These are phyloP conservation scores for Pyrenula massariospora DNA, from an alignment of 495 filamentous ascomycete genomes.

Conservation along the genomic window DNA sequence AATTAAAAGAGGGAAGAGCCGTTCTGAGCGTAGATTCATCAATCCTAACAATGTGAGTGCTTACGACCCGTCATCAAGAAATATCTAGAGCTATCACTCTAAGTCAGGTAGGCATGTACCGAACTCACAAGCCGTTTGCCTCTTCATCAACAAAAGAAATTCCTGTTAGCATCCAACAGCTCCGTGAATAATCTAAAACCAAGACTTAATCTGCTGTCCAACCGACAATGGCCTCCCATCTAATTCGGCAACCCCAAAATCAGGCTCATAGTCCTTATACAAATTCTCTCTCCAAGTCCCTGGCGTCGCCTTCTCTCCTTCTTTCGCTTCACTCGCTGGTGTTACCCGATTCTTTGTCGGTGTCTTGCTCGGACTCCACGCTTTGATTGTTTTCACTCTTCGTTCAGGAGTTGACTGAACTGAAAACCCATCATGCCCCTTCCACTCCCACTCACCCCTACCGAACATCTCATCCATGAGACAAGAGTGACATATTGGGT, in stretches of 20 bases:
- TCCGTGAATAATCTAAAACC: too few relatives aligned
- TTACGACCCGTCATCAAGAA: too few relatives aligned
- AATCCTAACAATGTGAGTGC: too few relatives aligned
- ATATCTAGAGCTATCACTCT: too few relatives aligned
- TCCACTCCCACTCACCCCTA: background rate
- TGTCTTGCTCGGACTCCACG: background rate
- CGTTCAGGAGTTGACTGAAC: too few relatives aligned
- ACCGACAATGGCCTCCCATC: background rate
- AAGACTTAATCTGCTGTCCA: too few relatives aligned
- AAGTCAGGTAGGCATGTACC: too few relatives aligned
- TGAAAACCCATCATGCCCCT: background rate
- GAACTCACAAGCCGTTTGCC: too few relatives aligned
- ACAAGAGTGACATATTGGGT: background rate
- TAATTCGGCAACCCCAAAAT: background rate
- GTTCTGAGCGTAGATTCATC: too few relatives aligned
- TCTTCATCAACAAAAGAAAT: too few relatives aligned
- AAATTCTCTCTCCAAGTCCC: background rate
- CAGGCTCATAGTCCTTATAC: background rate
- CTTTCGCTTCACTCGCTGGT: background rate
- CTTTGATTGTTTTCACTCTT: background rate
- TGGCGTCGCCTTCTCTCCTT: background rate
- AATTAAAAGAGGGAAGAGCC: too few relatives aligned
- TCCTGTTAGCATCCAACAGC: too few relatives aligned
- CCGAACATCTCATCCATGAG: background rate
- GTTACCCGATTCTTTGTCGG: background rate